phyloP scores from a whole-genome alignment of 2,329 filamentous ascomycete species.

The Trichoderma semiorbis region DNA sequence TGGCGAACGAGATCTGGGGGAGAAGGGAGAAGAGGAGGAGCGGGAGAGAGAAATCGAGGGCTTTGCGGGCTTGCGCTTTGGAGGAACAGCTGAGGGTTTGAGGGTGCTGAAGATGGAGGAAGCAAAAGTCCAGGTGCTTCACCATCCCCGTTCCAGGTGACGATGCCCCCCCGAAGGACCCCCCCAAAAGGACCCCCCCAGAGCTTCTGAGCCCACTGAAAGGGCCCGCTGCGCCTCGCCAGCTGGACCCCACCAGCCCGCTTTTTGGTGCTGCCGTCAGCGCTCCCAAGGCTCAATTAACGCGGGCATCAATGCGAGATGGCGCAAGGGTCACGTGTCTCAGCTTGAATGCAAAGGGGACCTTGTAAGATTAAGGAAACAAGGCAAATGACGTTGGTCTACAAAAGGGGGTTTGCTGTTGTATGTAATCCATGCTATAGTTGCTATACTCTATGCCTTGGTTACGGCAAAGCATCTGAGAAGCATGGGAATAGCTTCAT shows the following conservation, averaged over 20 bases:
- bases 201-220: slow-evolving; percentile 7
- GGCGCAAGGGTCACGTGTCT: slow-evolving; percentile 6
- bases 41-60: not conserved
- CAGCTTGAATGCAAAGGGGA: not conserved
- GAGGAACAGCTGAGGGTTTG: slow-evolving; percentile 2
- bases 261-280: slow-evolving; percentile 9
- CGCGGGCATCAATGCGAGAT: not conserved
- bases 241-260: not conserved
- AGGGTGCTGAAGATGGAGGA: not conserved
- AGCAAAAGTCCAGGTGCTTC: not conserved
- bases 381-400: not conserved
- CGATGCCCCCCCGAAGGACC: slow-evolving; percentile 5
- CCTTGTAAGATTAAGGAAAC: not conserved
- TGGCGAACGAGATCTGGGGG: slow-evolving; percentile 20
- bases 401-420: not conserved
- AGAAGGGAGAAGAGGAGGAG: not conserved
- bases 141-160: slow-evolving; percentile 10
- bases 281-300: not conserved
- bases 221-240: slow-evolving; percentile 18
- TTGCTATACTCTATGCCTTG: not conserved
- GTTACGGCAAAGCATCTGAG: not conserved
- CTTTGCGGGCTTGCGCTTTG: not conserved
- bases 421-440: too few relatives aligned
- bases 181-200: not conserved
- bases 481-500: not conserved